Conservation (phyloP, 805 yeast species). For the Phaffomyces opuntiae region DNA sequence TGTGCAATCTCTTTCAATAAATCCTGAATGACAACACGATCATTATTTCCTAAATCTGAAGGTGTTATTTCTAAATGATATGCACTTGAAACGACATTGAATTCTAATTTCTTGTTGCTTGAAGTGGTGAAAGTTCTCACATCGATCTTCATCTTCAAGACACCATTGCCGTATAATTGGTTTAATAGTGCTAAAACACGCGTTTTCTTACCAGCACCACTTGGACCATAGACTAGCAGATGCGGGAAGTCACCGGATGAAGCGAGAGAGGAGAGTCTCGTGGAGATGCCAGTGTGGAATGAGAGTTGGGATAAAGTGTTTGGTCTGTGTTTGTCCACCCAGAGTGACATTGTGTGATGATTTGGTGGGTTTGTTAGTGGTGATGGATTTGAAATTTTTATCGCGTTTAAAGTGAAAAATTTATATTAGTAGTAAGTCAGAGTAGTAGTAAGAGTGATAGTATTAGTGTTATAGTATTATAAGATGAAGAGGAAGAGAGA, state of each 20-base stretch:
- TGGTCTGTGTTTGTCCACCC: constrained; percentile 97
- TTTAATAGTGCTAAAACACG: constrained; percentile 73
- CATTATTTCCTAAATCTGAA: constrained; percentile 93
- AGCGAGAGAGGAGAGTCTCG: constrained; percentile 54
- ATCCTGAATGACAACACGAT: constrained; percentile 91
- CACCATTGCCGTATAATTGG: constrained; percentile 77
- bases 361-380: too few species aligned
- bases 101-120: constrained; percentile 73
- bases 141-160: constrained; percentile 82
- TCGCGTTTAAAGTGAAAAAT: too few species aligned
- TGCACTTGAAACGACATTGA: constrained; percentile 88
- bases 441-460: too few species aligned
- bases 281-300: constrained; percentile 61
- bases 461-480: not conserved
- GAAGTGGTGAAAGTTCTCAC: constrained; percentile 75
- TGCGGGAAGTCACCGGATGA: constrained; percentile 88
- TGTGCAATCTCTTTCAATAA: constrained; percentile 90
- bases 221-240: constrained; percentile 85
- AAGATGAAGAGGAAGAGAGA: not conserved
- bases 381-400: not conserved
- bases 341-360: constrained; percentile 60
- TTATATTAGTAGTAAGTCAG: too few species aligned
- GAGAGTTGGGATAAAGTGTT: constrained; percentile 52
- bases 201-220: constrained; percentile 96
- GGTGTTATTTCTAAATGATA: constrained; percentile 95